phyloP scores from a whole-genome alignment of 768 basidiomycete genomes.

The Amanita brunnescens region DNA sequence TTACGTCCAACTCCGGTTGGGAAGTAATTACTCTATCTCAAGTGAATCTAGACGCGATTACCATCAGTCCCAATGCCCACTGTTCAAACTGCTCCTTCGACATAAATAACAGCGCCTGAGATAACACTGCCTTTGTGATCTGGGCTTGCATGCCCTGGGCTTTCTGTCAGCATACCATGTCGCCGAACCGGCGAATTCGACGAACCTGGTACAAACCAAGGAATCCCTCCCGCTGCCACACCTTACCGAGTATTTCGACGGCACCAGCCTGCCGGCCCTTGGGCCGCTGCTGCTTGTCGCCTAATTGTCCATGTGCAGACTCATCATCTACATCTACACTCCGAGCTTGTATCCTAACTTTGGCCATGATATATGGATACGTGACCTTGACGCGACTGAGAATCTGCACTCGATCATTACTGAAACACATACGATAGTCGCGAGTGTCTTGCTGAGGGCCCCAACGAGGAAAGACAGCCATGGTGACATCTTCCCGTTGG shows the following conservation, averaged over 20 bases:
- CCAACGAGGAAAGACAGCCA: conserved; percentile 80
- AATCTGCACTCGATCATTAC: background rate
- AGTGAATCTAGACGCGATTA: conserved; percentile 36
- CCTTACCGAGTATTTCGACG: conserved; percentile 61
- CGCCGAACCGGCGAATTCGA: conserved; percentile 5
- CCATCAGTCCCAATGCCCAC: conserved; percentile 70
- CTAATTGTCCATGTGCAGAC: conserved; percentile 25
- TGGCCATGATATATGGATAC: conserved; percentile 94
- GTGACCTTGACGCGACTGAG: conserved; percentile 52
- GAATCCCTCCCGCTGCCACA: conserved; percentile 71
- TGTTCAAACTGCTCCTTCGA: conserved; percentile 96
- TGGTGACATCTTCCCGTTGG: conserved; percentile 59
- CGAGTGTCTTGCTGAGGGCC: conserved; percentile 88
- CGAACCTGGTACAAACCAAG: conserved; percentile 93
- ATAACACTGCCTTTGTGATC: conserved; percentile 90
- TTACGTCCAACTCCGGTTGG: background rate
- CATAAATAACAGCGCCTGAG: conserved; percentile 93
- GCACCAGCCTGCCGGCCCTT: conserved; percentile 59
- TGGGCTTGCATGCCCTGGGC: conserved; percentile 93
- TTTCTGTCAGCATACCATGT: background rate
- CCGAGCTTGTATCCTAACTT: conserved; percentile 90
- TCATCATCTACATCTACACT: conserved; percentile 48
- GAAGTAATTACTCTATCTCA: conserved; percentile 9
- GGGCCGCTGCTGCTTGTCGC: conserved; percentile 33
- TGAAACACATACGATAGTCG: conserved; percentile 69